Percentiles rank a stretch among this genome's conserved stretches.
These are phyloP conservation scores for Stemphylium beticola DNA, from an alignment of 2,329 filamentous ascomycete genomes.

Conservation along the genomic window DNA sequence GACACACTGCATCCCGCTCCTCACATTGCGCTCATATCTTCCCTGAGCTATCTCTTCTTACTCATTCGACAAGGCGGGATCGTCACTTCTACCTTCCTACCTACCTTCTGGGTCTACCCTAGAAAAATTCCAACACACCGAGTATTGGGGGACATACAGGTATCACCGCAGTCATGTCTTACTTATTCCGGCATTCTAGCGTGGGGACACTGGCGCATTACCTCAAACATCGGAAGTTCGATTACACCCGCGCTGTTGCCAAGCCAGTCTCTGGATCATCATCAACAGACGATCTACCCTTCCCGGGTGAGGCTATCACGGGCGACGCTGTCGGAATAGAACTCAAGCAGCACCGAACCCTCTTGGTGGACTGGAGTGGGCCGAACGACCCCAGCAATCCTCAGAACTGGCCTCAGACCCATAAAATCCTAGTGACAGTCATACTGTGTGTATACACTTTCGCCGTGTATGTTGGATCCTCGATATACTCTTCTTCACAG, in stretches of 20 bases:
- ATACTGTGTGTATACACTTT: constrained; percentile 62
- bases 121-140: not conserved
- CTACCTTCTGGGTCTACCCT: not conserved
- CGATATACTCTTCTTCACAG: constrained; percentile 56
- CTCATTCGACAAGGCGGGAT: not conserved
- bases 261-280: constrained; percentile 25
- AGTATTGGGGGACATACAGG: not conserved
- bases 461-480: constrained; percentile 60
- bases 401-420: constrained; percentile 42
- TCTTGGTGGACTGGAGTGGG: constrained; percentile 49
- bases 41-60: not conserved
- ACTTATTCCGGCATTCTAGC: constrained; percentile 27
- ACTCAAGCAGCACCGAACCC: constrained; percentile 30
- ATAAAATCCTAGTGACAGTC: constrained; percentile 42
- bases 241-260: constrained; percentile 21
- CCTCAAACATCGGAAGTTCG: constrained; percentile 27
- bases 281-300: constrained; percentile 27
- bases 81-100: not conserved
- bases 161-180: constrained; percentile 24
- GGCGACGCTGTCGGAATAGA: constrained; percentile 22
- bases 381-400: constrained; percentile 46
- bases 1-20: not conserved
- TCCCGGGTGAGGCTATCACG: constrained; percentile 5
- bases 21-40: not conserved
- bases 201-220: constrained; percentile 27